Conservation (phyloP, 2,329 filamentous ascomycete species). For the Chrysoporthe deuterocubensis region DNA sequence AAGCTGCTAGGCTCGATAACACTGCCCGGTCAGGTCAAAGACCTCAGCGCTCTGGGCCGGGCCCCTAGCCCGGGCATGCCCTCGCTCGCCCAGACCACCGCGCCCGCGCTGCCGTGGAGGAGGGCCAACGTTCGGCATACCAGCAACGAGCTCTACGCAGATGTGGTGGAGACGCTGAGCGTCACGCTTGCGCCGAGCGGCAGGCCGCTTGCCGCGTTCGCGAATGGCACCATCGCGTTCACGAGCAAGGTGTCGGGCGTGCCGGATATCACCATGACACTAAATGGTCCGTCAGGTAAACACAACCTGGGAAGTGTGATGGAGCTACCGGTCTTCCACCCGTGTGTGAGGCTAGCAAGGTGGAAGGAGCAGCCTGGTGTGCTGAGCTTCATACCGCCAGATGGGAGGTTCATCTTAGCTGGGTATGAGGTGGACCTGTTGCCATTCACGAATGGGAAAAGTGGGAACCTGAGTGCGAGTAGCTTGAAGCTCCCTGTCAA, state of each 20-base stretch:
- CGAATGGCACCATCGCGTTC: conserved; percentile 91
- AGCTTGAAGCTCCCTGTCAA: conserved; percentile 80
- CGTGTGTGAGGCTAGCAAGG: conserved; percentile 85
- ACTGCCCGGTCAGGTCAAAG: conserved; percentile 61
- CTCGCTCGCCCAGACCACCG: conserved; percentile 41
- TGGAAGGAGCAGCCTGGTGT: conserved; percentile 91
- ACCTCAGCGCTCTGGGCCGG: conserved; percentile 26
- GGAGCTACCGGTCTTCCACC: conserved; percentile 92
- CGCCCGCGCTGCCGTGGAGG: conserved; percentile 77
- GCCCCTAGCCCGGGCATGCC: conserved; percentile 20
- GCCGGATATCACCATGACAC: conserved; percentile 81
- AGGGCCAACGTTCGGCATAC: conserved; percentile 92
- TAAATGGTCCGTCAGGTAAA: conserved; percentile 81
- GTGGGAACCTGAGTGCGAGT: conserved; percentile 57
- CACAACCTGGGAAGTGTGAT: conserved; percentile 75
- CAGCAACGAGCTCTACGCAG: conserved; percentile 95
- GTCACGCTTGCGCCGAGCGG: conserved; percentile 92
- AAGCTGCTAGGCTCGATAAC: conserved; percentile 88
- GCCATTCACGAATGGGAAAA: conserved; percentile 66
- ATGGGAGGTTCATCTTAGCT: conserved; percentile 89
- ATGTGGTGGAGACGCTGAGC: conserved; percentile 86
- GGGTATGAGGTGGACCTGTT: conserved; percentile 94
- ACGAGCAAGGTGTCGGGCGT: conserved; percentile 94
- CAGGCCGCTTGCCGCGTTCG: conserved; percentile 81
- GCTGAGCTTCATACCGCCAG: conserved; percentile 93